Conservation (phyloP, 2,329 filamentous ascomycete species). For the Neofusicoccum sp. region DNA sequence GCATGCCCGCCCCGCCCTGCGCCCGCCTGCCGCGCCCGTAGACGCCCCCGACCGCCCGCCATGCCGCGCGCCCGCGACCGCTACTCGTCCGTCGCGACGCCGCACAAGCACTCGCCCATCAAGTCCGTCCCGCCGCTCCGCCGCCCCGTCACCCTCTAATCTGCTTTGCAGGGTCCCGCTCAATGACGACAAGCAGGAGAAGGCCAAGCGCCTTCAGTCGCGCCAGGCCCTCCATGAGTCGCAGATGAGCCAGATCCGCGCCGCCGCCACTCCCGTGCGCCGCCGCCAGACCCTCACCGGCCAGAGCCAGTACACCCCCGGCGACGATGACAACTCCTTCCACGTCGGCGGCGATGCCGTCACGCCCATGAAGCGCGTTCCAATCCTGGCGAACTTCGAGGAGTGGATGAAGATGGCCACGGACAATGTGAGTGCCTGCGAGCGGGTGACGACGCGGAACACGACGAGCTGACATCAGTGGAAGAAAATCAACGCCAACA, state of each 20-base stretch:
- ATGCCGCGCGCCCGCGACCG: slow-evolving; percentile 61
- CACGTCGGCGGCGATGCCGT: slow-evolving; percentile 72
- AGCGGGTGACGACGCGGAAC: not conserved
- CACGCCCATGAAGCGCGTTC: slow-evolving; percentile 92
- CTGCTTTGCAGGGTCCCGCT: slow-evolving; percentile 73
- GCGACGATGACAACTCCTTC: slow-evolving; percentile 55
- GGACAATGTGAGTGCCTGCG: slow-evolving; percentile 64
- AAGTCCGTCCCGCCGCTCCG: slow-evolving; percentile 16
- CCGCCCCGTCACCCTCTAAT: not conserved
- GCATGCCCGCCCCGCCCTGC: not conserved
- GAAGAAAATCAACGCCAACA: slow-evolving; percentile 83
- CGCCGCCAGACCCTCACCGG: slow-evolving; percentile 58
- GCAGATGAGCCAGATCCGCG: slow-evolving; percentile 89
- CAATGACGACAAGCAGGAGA: slow-evolving; percentile 93
- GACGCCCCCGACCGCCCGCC: slow-evolving; percentile 23
- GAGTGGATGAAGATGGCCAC: slow-evolving; percentile 99
- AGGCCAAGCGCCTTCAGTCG: slow-evolving; percentile 82
- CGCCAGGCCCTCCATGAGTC: slow-evolving; percentile 86
- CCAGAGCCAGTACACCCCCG: slow-evolving; percentile 55
- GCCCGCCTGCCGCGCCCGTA: not conserved
- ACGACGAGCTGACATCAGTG: slow-evolving; percentile 22
- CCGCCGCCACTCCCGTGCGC: slow-evolving; percentile 71
- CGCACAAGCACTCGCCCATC: slow-evolving; percentile 44
- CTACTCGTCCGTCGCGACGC: slow-evolving; percentile 46
- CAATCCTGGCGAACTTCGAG: slow-evolving; percentile 95